Conservation (phyloP, 1,284 basidiomycete genomes). For the Microbotryum silenes-acaulis region DNA sequence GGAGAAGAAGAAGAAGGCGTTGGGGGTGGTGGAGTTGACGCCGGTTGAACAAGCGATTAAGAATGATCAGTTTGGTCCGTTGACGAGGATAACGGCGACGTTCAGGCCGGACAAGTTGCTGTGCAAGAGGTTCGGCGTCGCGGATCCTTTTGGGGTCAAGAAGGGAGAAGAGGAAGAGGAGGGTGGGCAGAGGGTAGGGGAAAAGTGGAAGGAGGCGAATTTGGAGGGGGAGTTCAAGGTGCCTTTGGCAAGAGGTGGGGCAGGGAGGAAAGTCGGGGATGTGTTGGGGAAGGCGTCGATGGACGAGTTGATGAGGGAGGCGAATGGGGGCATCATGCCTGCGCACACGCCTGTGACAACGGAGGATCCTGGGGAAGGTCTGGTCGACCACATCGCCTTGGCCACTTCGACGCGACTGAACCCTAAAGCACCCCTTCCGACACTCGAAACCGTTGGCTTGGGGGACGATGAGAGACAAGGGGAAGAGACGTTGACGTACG, state of each 20-base stretch:
- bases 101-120: conserved; percentile 77
- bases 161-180: conserved; percentile 41
- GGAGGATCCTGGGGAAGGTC: background rate
- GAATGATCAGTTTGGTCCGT: conserved; percentile 79
- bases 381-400: no score
- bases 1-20: conserved; percentile 40
- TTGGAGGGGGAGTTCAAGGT: conserved; percentile 1
- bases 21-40: conserved; percentile 50
- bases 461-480: conserved; percentile 85
- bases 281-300: conserved; percentile 25
- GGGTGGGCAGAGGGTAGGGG: conserved; percentile 5
- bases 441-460: conserved; percentile 54
- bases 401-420: background rate
- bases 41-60: conserved; percentile 72
- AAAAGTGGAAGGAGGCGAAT: conserved; percentile 26
- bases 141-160: conserved; percentile 55
- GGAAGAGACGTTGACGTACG: conserved; percentile 73
- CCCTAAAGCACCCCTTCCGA: conserved; percentile 15
- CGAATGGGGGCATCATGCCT: background rate
- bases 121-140: conserved; percentile 90
- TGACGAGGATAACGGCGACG: conserved; percentile 55
- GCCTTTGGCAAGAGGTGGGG: conserved; percentile 9
- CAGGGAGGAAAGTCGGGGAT: conserved; percentile 9
- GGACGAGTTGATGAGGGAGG: conserved; percentile 27
- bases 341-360: conserved; percentile 3